phyloP scores from a whole-genome alignment of 208 protist species.

The Phytomonas francai region DNA sequence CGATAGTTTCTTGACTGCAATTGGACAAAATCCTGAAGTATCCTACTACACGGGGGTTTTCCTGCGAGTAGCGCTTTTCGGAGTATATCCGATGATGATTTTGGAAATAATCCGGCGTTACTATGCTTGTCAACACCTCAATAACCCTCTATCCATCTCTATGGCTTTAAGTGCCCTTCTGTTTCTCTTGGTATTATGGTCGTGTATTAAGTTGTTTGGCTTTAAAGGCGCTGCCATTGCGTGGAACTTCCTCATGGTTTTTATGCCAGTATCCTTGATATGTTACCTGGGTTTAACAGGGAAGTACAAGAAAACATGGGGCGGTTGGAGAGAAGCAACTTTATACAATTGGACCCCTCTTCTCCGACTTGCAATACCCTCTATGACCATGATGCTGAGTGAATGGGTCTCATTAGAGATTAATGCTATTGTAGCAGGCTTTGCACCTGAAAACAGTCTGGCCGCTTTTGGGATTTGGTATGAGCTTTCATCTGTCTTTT shows the following conservation, averaged over 20 bases:
- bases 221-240: constrained; percentile 46
- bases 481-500: constrained; percentile 50
- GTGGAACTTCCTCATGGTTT: constrained; percentile 55
- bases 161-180: constrained; percentile 36
- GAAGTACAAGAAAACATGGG: constrained; percentile 68
- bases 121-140: constrained; percentile 71
- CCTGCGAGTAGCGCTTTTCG: constrained; percentile 45
- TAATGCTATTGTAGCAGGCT: constrained; percentile 61
- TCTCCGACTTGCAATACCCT: constrained; percentile 53
- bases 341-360: constrained; percentile 55
- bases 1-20: constrained; percentile 36
- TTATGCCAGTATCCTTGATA: constrained; percentile 42
- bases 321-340: constrained; percentile 47
- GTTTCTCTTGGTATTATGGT: constrained; percentile 48
- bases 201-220: constrained; percentile 35
- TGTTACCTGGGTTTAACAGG: constrained; percentile 47
- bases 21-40: constrained; percentile 49
- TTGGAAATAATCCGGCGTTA: constrained; percentile 76
- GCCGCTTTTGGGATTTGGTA: constrained; percentile 66
- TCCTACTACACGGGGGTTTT: constrained; percentile 45
- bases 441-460: constrained; percentile 40
- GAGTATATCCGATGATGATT: constrained; percentile 59
- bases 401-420: constrained; percentile 75
- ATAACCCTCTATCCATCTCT: constrained; percentile 50
- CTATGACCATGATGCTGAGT: constrained; percentile 73